Percentiles rank a stretch among this genome's conserved stretches.
Evolutionary conservation across 2,329 filamentous ascomycete genomes (phyloP).

Genomic region (Paraphoma chrysanthemicola): DNA sequence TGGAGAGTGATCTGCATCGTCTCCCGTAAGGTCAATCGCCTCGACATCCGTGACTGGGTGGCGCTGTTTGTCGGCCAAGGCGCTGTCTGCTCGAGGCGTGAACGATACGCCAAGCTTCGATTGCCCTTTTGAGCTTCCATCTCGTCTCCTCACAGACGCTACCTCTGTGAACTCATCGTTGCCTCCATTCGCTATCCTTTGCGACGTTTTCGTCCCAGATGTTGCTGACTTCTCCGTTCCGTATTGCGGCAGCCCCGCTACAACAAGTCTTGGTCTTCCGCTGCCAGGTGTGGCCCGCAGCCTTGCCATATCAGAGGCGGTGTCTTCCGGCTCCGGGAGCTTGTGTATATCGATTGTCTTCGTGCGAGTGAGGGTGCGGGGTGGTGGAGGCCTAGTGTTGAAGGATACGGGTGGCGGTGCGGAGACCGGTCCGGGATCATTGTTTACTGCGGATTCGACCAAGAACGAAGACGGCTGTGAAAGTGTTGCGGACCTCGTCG

Average conservation of each 20-base stretch:
- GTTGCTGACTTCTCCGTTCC: constrained; percentile 9
- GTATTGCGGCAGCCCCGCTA: constrained; percentile 31
- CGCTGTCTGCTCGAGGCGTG: constrained; percentile 12
- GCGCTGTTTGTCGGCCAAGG: constrained; percentile 10
- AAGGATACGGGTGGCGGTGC: constrained; percentile 19
- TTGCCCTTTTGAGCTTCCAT: not conserved
- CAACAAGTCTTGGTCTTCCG: constrained; percentile 45
- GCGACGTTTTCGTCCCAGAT: constrained; percentile 6
- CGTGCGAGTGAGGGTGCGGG: constrained; percentile 24
- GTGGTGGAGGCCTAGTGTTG: constrained; percentile 21
- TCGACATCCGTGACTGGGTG: constrained; percentile 32
- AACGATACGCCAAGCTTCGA: constrained; percentile 4
- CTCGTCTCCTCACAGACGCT: constrained; percentile 3
- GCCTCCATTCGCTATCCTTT: not conserved
- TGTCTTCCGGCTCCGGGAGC: constrained; percentile 12
- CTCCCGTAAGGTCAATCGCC: constrained; percentile 47
- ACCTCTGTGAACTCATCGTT: constrained; percentile 1
- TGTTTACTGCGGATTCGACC: constrained; percentile 17
- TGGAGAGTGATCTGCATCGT: constrained; percentile 24
- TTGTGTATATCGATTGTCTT: constrained; percentile 37
- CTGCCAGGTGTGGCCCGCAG: constrained; percentile 53
- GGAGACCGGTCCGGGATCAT: constrained; percentile 23
- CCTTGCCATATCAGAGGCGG: constrained; percentile 50
- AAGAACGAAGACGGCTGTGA: constrained; percentile 19
- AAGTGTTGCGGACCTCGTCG: constrained; percentile 26